A percentile compares a stretch with the other conserved stretches of the same genome.
phyloP scores from a whole-genome alignment of 208 protist genomes.

The Crithidia brevicula region DNA sequence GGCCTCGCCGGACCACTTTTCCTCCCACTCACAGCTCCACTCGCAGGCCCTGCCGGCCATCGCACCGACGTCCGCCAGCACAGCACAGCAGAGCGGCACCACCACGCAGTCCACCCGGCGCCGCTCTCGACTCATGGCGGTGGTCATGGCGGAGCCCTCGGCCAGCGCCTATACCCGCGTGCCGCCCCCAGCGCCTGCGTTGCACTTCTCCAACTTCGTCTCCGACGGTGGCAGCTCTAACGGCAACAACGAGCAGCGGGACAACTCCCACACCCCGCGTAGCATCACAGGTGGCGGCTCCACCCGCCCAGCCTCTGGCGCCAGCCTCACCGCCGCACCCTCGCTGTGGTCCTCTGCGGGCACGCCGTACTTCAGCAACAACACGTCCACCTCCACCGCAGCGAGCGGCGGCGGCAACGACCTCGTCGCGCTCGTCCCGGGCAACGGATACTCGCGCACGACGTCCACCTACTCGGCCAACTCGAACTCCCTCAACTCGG shows the following conservation, averaged over 20 bases:
- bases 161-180: neutral
- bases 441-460: neutral
- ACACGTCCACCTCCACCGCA: neutral
- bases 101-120: neutral
- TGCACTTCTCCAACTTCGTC: constrained; percentile 8
- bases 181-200: constrained; percentile 1
- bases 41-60: neutral
- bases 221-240: neutral
- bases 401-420: neutral
- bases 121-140: neutral
- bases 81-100: neutral
- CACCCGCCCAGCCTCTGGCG: neutral
- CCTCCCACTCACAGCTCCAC: neutral
- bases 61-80: no score
- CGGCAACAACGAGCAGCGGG: neutral
- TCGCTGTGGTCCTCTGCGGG: constrained; percentile 2
- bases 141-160: neutral
- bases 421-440: neutral
- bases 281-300: neutral
- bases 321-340: neutral
- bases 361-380: neutral
- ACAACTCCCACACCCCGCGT: neutral
- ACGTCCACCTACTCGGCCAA: neutral
- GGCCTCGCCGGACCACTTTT: neutral
- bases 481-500: neutral